Conservation (phyloP, 139 green algal species). For the Volvox reticuliferus region DNA sequence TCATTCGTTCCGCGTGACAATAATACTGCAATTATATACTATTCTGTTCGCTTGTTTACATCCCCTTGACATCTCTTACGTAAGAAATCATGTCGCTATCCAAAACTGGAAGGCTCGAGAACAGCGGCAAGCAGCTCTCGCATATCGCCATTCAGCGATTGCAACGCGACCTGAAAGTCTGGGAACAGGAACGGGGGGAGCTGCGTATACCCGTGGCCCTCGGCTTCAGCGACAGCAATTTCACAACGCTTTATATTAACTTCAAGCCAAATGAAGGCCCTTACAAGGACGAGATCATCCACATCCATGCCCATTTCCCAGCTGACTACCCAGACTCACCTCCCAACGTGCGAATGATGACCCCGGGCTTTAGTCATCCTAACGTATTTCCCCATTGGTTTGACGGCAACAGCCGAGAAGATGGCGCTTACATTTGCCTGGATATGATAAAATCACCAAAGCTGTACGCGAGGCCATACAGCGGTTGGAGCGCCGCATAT, state of each 20-base stretch:
- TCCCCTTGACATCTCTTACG: no score
- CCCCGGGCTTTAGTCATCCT: constrained; percentile 8
- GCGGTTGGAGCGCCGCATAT: constrained; percentile 53
- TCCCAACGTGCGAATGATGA: constrained; percentile 15
- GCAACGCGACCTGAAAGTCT: neutral
- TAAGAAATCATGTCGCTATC: neutral
- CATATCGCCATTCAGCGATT: neutral
- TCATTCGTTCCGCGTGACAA: no score
- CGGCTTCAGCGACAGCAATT: neutral
- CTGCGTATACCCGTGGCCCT: neutral
- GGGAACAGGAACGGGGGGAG: neutral
- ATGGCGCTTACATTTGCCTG: constrained; percentile 46
- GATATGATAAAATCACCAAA: constrained; percentile 48
- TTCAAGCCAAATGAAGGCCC: neutral
- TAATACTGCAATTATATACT: no score
- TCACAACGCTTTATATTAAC: neutral
- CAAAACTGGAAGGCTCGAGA: neutral
- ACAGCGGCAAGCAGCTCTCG: neutral
- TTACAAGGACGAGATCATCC: neutral
- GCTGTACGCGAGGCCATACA: neutral
- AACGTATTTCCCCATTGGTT: constrained; percentile 28
- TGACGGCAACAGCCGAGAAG: neutral
- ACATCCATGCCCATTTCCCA: constrained; percentile 51
- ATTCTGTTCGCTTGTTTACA: no score
- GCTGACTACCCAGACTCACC: constrained; percentile 29